phyloP scores from a whole-genome alignment of 163 green algal species.

The Prototheca cutis region DNA sequence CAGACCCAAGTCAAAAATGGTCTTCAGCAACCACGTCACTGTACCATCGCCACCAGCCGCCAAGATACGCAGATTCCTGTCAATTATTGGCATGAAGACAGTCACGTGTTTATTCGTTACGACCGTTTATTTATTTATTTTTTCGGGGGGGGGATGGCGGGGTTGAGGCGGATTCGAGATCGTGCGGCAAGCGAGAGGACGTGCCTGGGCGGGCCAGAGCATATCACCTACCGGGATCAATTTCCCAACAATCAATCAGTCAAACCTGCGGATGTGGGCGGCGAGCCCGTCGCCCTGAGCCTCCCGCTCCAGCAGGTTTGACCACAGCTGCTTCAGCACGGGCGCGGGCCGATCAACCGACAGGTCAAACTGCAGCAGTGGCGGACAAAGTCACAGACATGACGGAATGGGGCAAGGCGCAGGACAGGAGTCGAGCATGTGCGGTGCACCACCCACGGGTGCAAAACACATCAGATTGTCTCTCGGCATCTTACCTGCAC shows the following conservation, averaged over 20 bases:
- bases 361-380: conserved; percentile 58
- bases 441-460: no score
- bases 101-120: not conserved
- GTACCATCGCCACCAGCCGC: conserved; percentile 72
- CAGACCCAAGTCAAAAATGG: conserved; percentile 47
- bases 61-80: conserved; percentile 38
- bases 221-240: no score
- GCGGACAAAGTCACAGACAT: no score
- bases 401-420: no score
- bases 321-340: conserved; percentile 42
- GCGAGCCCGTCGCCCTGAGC: conserved; percentile 15
- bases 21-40: conserved; percentile 66
- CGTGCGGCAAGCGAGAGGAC: no score
- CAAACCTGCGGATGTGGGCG: conserved; percentile 21
- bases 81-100: not conserved
- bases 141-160: no score
- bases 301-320: conserved; percentile 27
- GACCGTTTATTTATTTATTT: no score
- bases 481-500: conserved; percentile 8
- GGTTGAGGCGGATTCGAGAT: no score
- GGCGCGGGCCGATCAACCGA: conserved; percentile 32
- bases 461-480: no score
- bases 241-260: not conserved
- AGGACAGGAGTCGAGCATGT: no score
- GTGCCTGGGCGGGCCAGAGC: no score